These are phyloP conservation scores for Gonium pectorale DNA, from an alignment of 139 green algal genomes.

Conservation along the genomic window DNA sequence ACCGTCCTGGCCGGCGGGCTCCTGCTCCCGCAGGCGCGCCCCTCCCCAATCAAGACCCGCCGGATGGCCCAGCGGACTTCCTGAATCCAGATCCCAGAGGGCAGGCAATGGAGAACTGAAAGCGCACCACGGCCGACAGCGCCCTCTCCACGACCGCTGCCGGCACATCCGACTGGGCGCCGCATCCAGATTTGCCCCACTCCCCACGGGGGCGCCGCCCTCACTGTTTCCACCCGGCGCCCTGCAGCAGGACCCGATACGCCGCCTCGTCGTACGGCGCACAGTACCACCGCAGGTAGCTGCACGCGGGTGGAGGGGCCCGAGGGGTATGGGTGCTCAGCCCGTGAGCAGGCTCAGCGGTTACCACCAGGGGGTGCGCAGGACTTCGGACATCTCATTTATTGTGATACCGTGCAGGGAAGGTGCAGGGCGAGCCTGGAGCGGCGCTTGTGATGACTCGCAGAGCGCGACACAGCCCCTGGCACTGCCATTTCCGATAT, in stretches of 20 bases:
- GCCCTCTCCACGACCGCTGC: too few relatives aligned
- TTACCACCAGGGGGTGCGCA: too few relatives aligned
- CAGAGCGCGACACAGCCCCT: neutral
- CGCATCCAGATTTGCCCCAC: too few relatives aligned
- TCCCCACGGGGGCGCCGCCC: too few relatives aligned
- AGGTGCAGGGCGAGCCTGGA: neutral
- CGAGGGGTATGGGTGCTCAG: neutral
- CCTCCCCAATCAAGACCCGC: too few relatives aligned
- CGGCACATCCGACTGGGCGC: neutral
- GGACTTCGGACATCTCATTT: too few relatives aligned
- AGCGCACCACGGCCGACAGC: neutral
- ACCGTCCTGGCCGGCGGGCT: too few relatives aligned
- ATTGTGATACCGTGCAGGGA: too few relatives aligned
- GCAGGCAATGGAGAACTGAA: neutral
- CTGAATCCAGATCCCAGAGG: neutral
- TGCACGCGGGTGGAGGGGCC: neutral
- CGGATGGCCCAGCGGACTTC: neutral
- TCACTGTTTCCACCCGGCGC: constrained; percentile 26
- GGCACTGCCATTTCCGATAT: neutral
- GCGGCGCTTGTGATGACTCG: neutral
- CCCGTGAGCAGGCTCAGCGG: neutral
- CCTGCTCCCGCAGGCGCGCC: too few relatives aligned
- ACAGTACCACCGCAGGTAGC: constrained; percentile 42
- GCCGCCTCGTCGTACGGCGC: constrained; percentile 9
- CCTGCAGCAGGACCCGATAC: neutral